A percentile compares a stretch with the other conserved stretches of the same genome.
Evolutionary conservation across 2,329 filamentous ascomycete genomes (phyloP).

Genomic region (Shiraia sp.): DNA sequence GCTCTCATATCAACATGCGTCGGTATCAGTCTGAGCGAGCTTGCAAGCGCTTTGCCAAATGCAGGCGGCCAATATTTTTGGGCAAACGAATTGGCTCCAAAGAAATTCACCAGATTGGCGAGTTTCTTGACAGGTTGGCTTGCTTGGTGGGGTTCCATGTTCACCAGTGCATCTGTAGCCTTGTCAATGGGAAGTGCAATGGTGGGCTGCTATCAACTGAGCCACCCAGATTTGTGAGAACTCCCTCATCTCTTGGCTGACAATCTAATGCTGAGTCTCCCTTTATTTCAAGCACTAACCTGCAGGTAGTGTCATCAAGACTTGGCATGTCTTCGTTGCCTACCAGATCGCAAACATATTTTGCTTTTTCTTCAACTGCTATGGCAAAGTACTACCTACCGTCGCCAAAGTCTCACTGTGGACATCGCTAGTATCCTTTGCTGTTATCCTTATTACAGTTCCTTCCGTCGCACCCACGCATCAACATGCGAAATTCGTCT

Average conservation of each 20-base stretch:
- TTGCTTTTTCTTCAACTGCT: conserved; percentile 55
- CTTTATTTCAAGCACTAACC: conserved; percentile 3
- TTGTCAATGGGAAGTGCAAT: conserved; percentile 53
- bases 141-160: conserved; percentile 59
- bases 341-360: conserved; percentile 55
- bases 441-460: conserved; percentile 54
- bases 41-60: conserved; percentile 56
- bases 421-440: conserved; percentile 53
- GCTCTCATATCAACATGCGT: conserved; percentile 52
- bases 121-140: conserved; percentile 57
- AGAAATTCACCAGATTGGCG: conserved; percentile 49
- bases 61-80: conserved; percentile 59
- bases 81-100: conserved; percentile 54
- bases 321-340: conserved; percentile 48
- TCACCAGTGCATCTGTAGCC: conserved; percentile 58
- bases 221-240: conserved; percentile 57
- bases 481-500: conserved; percentile 55
- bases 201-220: conserved; percentile 57
- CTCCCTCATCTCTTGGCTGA: not conserved
- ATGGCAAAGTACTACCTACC: conserved; percentile 40
- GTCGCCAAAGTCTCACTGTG: conserved; percentile 52
- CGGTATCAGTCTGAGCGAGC: conserved; percentile 51
- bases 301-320: conserved; percentile 31
- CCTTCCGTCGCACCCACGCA: conserved; percentile 50
- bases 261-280: not conserved